A percentile compares a stretch with the other conserved stretches of the same genome.
phyloP scores from a whole-genome alignment of 1,139 yeast species.

The Lodderomyces jiufengensis region DNA sequence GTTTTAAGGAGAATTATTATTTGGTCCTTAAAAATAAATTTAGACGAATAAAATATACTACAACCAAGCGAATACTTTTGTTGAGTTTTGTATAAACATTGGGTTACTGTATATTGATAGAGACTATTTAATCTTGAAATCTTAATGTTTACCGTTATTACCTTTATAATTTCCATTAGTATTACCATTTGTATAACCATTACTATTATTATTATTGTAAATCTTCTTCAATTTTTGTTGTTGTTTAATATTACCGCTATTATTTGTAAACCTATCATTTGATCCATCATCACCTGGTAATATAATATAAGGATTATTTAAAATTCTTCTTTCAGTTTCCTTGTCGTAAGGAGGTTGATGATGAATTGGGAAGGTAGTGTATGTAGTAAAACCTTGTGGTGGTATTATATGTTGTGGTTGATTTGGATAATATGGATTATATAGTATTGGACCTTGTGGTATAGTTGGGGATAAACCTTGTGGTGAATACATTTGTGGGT shows the following conservation, averaged over 20 bases:
- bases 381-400: slow-evolving; percentile 6
- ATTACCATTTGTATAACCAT: background rate
- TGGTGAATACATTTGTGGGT: slow-evolving; percentile 10
- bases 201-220: background rate
- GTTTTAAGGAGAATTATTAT: too few species aligned
- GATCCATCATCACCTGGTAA: slow-evolving; percentile 19
- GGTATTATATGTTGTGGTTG: slow-evolving; percentile 5
- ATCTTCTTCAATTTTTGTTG: background rate
- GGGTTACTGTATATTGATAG: too few species aligned
- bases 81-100: too few species aligned
- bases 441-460: slow-evolving; percentile 10
- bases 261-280: background rate
- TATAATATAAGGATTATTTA: slow-evolving; percentile 32
- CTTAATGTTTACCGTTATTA: too few species aligned
- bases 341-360: slow-evolving; percentile 20
- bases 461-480: slow-evolving; percentile 6
- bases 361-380: slow-evolving; percentile 1
- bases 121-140: too few species aligned
- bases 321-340: slow-evolving; percentile 27
- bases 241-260: background rate
- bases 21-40: too few species aligned
- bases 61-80: too few species aligned
- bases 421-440: slow-evolving; percentile 10
- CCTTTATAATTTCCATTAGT: background rate
- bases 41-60: too few species aligned